Percentiles rank a stretch among this genome's conserved stretches.
Conservation (phyloP, 192 early-diverging fungal genomes). For the Gorgonomyces haynaldii region DNA sequence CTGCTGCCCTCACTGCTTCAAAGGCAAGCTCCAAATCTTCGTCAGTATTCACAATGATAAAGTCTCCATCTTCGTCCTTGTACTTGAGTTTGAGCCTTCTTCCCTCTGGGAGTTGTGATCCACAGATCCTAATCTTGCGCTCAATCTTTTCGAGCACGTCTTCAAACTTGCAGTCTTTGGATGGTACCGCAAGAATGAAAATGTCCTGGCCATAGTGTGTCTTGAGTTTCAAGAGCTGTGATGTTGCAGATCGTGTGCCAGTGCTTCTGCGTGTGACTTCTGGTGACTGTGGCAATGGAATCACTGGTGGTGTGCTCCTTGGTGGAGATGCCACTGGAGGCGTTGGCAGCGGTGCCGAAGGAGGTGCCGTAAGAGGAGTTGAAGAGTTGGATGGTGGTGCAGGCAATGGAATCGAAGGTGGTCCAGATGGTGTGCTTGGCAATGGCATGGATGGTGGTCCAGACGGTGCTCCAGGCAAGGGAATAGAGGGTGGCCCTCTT, state of each 20-base stretch:
- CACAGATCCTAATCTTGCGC: conserved; percentile 76
- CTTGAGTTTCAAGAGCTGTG: conserved; percentile 67
- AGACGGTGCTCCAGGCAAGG: not conserved
- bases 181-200: conserved; percentile 76
- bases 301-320: not conserved
- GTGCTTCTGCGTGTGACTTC: not conserved
- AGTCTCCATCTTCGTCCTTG: conserved; percentile 88
- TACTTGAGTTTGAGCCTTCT: conserved; percentile 64
- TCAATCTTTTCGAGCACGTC: conserved; percentile 77
- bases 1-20: conserved; percentile 28
- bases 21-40: conserved; percentile 90
- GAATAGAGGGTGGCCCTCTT: not conserved
- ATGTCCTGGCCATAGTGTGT: conserved; percentile 81
- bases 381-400: conserved; percentile 2
- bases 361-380: conserved; percentile 2
- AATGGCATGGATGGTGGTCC: not conserved
- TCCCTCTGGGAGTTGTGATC: conserved; percentile 25
- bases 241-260: not conserved
- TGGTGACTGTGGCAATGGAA: not conserved
- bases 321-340: not conserved
- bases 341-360: conserved; percentile 7
- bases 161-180: conserved; percentile 52
- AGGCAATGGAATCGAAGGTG: not conserved
- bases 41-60: conserved; percentile 72
- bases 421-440: not conserved